Evolutionary conservation across 129 eudicot genomes (phyloP).

Genomic region (Escallonia herrerae): DNA sequence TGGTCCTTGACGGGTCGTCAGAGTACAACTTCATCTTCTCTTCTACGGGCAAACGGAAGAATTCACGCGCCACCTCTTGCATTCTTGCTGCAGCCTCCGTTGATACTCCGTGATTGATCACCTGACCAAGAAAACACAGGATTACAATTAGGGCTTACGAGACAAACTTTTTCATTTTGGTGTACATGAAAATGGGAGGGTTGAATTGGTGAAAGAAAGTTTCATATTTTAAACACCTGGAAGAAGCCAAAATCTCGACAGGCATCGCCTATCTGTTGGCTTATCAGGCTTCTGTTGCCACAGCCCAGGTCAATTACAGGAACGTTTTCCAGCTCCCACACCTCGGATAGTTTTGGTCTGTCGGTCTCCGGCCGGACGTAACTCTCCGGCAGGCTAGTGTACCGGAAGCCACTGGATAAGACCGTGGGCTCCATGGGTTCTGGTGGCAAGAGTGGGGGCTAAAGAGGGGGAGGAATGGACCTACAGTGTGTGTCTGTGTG

Average conservation of each 20-base stretch:
- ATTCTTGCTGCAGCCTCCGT: constrained; percentile 44
- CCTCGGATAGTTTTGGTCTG: constrained; percentile 57
- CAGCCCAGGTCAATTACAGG: constrained; percentile 58
- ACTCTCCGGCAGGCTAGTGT: constrained; percentile 44
- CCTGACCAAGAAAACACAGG: constrained; percentile 20
- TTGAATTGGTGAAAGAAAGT: not conserved
- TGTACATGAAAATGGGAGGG: not conserved
- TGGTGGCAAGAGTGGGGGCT: constrained; percentile 3
- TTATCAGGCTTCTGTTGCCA: constrained; percentile 20
- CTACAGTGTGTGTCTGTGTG: not conserved
- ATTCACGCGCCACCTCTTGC: constrained; percentile 52
- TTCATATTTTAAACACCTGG: constrained; percentile 35
- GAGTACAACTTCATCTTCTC: constrained; percentile 83
- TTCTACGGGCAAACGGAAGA: constrained; percentile 65
- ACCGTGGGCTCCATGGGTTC: constrained; percentile 44
- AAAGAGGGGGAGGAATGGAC: not conserved
- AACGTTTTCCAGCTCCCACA: constrained; percentile 43
- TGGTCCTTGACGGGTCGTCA: constrained; percentile 73
- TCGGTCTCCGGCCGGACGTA: constrained; percentile 82
- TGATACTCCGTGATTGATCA: constrained; percentile 73
- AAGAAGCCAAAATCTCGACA: constrained; percentile 62
- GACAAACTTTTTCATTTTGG: not conserved
- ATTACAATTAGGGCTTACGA: not conserved
- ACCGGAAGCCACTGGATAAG: constrained; percentile 48
- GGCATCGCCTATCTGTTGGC: constrained; percentile 52